These are phyloP conservation scores for Hordeum pubiflorum DNA, from an alignment of 202 grass and related monocot species.

Conservation along the genomic window DNA sequence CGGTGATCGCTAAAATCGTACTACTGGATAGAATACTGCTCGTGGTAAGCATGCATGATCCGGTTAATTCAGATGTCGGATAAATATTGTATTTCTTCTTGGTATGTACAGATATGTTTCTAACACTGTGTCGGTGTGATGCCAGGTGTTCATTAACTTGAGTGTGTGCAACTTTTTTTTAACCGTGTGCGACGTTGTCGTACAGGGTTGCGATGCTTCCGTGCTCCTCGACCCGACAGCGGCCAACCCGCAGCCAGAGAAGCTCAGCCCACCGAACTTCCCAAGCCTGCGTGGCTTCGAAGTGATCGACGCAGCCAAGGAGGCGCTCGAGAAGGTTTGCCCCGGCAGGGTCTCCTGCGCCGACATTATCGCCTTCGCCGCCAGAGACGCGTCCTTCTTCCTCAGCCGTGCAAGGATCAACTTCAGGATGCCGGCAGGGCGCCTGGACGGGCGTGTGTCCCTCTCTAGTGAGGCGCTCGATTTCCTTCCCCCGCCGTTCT, in stretches of 20 bases:
- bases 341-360: conserved; percentile 51
- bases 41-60: too few relatives aligned
- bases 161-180: neutral
- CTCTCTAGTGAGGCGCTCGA: neutral
- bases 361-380: conserved; percentile 52
- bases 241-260: conserved; percentile 49
- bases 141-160: neutral
- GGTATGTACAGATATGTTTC: too few relatives aligned
- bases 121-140: too few relatives aligned
- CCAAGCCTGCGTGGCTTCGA: conserved; percentile 56
- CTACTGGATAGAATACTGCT: too few relatives aligned
- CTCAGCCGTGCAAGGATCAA: conserved; percentile 13
- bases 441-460: conserved; percentile 43
- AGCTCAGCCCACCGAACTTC: conserved; percentile 32
- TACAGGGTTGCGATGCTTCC: conserved; percentile 33
- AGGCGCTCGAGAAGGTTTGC: conserved; percentile 24
- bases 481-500: neutral
- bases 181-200: neutral
- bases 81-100: too few relatives aligned
- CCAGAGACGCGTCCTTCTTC: conserved; percentile 38
- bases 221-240: conserved; percentile 44
- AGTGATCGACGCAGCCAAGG: conserved; percentile 33
- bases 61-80: too few relatives aligned
- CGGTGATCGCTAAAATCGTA: too few relatives aligned
- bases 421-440: conserved; percentile 27